These are phyloP conservation scores for Psilocybe cyanescens DNA, from an alignment of 768 basidiomycete species.

Conservation along the genomic window DNA sequence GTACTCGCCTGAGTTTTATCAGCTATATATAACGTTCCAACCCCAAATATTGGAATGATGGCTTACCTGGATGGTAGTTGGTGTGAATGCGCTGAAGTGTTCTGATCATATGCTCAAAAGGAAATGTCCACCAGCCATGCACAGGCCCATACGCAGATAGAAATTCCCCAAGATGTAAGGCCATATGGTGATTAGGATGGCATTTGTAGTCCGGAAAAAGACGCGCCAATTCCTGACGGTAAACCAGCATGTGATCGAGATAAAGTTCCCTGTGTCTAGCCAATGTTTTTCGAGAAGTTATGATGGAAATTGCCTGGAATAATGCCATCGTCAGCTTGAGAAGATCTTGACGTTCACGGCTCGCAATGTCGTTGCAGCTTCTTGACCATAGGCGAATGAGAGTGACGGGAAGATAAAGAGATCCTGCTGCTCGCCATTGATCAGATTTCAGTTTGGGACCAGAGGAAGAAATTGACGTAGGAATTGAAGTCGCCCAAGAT, in stretches of 20 bases:
- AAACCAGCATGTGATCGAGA: not conserved
- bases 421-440: constrained; percentile 4
- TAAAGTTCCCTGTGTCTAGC: not conserved
- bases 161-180: constrained; percentile 11
- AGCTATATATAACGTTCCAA: not conserved
- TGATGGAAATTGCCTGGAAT: constrained; percentile 8
- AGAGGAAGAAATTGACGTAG: not conserved
- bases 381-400: not conserved
- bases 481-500: constrained; percentile 8
- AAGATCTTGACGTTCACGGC: not conserved
- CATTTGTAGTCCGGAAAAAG: constrained; percentile 9
- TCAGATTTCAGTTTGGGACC: constrained; percentile 12
- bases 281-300: constrained; percentile 4
- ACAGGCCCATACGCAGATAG: constrained; percentile 36
- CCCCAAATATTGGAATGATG: no score
- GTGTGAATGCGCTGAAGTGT: constrained; percentile 34
- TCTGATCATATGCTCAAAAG: constrained; percentile 40
- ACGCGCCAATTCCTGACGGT: not conserved
- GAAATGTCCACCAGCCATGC: constrained; percentile 42
- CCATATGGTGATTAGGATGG: constrained; percentile 32
- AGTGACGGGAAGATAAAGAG: constrained; percentile 6
- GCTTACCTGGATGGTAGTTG: constrained; percentile 26
- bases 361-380: not conserved
- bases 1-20: constrained; percentile 6
- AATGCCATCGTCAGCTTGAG: constrained; percentile 14